Conservation (phyloP, 2,329 filamentous ascomycete genomes). For the Bipolaris oryzae region DNA sequence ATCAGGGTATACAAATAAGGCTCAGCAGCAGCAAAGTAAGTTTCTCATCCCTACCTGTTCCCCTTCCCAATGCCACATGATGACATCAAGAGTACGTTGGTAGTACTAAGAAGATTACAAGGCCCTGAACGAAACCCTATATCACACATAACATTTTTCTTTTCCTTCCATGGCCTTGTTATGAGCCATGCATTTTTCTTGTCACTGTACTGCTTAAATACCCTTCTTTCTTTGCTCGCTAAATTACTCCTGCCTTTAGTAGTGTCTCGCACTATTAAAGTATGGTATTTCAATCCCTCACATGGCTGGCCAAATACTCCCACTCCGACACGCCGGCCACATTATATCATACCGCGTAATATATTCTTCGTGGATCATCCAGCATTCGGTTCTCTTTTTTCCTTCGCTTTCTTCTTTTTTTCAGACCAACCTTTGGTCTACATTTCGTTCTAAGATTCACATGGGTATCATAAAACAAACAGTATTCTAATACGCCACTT, state of each 20-base stretch:
- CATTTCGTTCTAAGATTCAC: neutral
- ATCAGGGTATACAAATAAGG: neutral
- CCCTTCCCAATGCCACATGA: neutral
- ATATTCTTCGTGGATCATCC: neutral
- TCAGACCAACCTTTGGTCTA: neutral
- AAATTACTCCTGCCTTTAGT: neutral
- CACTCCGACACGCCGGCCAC: neutral
- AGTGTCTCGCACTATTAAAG: neutral
- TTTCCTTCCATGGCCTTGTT: neutral
- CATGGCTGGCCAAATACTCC: neutral
- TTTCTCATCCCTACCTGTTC: neutral
- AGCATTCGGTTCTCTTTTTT: neutral
- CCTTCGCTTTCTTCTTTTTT: neutral
- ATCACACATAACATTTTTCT: neutral
- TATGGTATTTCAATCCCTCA: neutral
- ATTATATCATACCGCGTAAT: neutral
- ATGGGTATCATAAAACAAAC: neutral
- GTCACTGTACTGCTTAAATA: neutral
- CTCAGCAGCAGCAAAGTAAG: neutral
- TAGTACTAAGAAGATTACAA: neutral
- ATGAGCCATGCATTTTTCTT: neutral
- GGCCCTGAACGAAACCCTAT: neutral
- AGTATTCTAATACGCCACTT: neutral
- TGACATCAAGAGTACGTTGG: neutral
- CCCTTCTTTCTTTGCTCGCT: neutral